These are phyloP conservation scores for Rhipidocladum racemiflorum DNA, from an alignment of 176 grass and related monocot genomes.

Conservation along the genomic window DNA sequence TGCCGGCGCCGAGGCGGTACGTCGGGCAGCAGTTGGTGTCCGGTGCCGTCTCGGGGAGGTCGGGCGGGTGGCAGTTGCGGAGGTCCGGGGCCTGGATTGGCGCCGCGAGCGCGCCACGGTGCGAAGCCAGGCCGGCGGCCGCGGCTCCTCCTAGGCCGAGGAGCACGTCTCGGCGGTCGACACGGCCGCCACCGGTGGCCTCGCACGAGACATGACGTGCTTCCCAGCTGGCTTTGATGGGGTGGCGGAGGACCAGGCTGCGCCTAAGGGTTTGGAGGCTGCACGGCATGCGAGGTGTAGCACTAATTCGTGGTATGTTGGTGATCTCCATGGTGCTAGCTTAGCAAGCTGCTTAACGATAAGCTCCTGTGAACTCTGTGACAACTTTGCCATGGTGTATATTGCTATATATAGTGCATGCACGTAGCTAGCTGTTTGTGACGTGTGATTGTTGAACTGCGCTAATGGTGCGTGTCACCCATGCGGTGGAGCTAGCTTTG, in stretches of 20 bases:
- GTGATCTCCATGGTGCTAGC: slow-evolving; percentile 3
- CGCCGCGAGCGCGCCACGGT: slow-evolving; percentile 21
- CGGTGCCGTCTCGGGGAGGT: slow-evolving; percentile 15
- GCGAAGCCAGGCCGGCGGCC: slow-evolving; percentile 28
- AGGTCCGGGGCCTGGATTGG: slow-evolving; percentile 60
- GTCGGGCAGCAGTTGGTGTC: slow-evolving; percentile 53
- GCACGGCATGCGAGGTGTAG: slow-evolving; percentile 6
- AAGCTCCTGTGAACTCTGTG: too few species aligned
- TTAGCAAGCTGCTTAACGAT: background rate
- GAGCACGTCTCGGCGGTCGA: slow-evolving; percentile 62
- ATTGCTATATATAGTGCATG: background rate
- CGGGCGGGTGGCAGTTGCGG: slow-evolving; percentile 29
- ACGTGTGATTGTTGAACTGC: too few species aligned
- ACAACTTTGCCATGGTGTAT: background rate
- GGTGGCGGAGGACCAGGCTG: background rate
- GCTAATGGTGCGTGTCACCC: too few species aligned
- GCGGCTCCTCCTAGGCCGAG: slow-evolving; percentile 46
- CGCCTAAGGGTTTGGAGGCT: slow-evolving; percentile 13
- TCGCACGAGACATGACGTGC: slow-evolving; percentile 28
- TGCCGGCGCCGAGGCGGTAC: background rate
- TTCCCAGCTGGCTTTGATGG: background rate
- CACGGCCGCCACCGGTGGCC: background rate
- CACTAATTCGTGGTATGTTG: background rate
- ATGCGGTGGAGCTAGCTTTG: too few species aligned
- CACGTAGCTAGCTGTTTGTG: too few species aligned